Conservation (phyloP, 306 rosid genomes). For the Myrica gale region DNA sequence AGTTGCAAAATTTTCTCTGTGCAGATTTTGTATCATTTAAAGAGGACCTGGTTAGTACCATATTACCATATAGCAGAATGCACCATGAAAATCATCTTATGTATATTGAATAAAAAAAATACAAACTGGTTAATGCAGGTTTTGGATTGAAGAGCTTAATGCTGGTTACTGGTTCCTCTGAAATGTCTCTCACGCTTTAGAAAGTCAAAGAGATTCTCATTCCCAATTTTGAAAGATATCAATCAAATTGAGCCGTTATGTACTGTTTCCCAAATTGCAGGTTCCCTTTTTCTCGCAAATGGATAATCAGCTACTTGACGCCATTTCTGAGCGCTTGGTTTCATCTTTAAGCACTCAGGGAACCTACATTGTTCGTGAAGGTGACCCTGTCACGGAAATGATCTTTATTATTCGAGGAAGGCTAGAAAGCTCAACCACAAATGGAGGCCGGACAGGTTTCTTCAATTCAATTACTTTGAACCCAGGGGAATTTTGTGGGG, state of each 20-base stretch:
- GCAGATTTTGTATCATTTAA: neutral
- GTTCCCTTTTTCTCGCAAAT: conserved; percentile 92
- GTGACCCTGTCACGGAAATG: conserved; percentile 92
- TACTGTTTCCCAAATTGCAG: conserved; percentile 39
- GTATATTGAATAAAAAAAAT: neutral
- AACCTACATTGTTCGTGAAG: conserved; percentile 81
- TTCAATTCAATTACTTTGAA: conserved; percentile 71
- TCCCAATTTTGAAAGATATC: neutral
- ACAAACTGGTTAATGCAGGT: too few species aligned
- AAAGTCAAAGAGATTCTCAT: neutral
- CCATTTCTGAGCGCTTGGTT: conserved; percentile 79
- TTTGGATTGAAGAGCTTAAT: neutral
- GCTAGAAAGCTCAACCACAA: conserved; percentile 89
- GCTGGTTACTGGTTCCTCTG: neutral
- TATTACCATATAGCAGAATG: neutral
- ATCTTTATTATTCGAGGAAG: conserved; percentile 80
- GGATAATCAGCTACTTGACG: conserved; percentile 85
- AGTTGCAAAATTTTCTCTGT: neutral
- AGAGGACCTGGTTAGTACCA: neutral
- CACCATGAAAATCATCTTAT: neutral
- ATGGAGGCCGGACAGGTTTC: conserved; percentile 91
- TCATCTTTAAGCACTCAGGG: conserved; percentile 77
- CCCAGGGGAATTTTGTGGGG: conserved; percentile 95
- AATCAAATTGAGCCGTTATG: conserved; percentile 4
- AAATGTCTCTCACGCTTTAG: neutral